Conservation (phyloP, 805 yeast species). For the Teunomyces gatunensis region DNA sequence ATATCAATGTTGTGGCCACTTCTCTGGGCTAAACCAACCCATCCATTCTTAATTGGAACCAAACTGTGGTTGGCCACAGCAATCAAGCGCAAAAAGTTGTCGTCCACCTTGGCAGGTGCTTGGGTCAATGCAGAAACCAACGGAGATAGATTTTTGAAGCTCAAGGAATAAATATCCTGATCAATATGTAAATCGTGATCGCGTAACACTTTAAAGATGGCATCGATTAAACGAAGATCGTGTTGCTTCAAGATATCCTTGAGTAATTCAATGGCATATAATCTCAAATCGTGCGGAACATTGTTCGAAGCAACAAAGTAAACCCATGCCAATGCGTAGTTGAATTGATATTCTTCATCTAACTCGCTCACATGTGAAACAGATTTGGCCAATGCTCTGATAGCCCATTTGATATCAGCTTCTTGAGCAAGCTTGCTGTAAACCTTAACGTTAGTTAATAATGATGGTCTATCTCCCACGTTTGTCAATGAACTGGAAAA, state of each 20-base stretch:
- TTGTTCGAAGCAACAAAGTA: constrained; percentile 43
- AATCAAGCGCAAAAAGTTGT: constrained; percentile 23
- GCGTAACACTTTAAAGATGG: constrained; percentile 32
- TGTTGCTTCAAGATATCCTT: constrained; percentile 37
- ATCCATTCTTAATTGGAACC: constrained; percentile 47
- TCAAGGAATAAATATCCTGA: constrained; percentile 11
- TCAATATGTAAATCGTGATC: constrained; percentile 11
- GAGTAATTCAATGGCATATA: constrained; percentile 31
- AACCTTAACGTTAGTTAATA: constrained; percentile 46
- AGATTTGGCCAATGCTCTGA: constrained; percentile 41
- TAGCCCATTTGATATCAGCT: constrained; percentile 53
- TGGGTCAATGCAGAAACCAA: constrained; percentile 26
- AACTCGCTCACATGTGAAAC: constrained; percentile 14
- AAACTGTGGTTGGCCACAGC: constrained; percentile 27
- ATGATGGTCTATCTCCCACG: constrained; percentile 45
- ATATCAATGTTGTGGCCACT: constrained; percentile 57
- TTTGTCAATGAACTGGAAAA: constrained; percentile 33
- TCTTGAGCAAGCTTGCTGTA: constrained; percentile 46
- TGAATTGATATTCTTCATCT: constrained; percentile 12
- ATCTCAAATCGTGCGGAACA: constrained; percentile 33
- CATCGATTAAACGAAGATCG: constrained; percentile 36
- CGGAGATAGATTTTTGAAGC: constrained; percentile 21
- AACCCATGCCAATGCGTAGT: constrained; percentile 50
- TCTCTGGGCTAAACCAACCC: constrained; percentile 74
- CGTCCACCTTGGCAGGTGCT: constrained; percentile 10